Conservation (phyloP, 2,329 filamentous ascomycete species). For the Fusarium siculi region DNA sequence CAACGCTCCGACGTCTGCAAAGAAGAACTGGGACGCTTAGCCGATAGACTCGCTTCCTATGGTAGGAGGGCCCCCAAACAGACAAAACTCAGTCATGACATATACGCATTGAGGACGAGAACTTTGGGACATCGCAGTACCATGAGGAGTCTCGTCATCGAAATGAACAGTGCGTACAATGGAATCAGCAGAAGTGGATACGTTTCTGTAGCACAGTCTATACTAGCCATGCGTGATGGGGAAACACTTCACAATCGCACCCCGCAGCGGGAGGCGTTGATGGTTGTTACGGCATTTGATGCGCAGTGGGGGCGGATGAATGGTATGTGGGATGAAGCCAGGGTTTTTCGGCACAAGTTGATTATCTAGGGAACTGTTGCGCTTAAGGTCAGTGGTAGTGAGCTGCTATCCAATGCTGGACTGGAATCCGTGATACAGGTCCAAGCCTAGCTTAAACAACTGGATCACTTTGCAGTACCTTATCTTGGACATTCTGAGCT, state of each 20-base stretch:
- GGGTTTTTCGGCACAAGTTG: neutral
- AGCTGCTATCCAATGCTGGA: neutral
- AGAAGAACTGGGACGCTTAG: neutral
- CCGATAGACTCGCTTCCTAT: neutral
- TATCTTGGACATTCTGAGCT: neutral
- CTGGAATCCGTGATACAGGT: rapidly evolving
- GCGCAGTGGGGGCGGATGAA: neutral
- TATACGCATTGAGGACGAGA: neutral
- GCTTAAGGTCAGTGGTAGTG: rapidly evolving
- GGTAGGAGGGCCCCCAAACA: rapidly evolving
- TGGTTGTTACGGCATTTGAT: neutral
- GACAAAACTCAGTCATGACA: neutral
- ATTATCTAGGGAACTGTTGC: neutral
- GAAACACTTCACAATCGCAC: neutral
- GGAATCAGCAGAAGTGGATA: too few relatives aligned
- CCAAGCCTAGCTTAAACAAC: rapidly evolving
- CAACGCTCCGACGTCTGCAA: neutral
- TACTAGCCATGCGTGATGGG: neutral
- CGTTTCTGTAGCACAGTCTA: neutral
- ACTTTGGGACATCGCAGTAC: neutral
- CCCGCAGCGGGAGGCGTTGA: neutral
- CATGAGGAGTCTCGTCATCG: neutral
- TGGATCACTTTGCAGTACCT: rapidly evolving
- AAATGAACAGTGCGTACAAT: neutral
- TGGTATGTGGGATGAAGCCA: neutral